Evolutionary conservation across 495 filamentous ascomycete genomes (phyloP).

Genomic region (Hyaloscypha hepaticicola): DNA sequence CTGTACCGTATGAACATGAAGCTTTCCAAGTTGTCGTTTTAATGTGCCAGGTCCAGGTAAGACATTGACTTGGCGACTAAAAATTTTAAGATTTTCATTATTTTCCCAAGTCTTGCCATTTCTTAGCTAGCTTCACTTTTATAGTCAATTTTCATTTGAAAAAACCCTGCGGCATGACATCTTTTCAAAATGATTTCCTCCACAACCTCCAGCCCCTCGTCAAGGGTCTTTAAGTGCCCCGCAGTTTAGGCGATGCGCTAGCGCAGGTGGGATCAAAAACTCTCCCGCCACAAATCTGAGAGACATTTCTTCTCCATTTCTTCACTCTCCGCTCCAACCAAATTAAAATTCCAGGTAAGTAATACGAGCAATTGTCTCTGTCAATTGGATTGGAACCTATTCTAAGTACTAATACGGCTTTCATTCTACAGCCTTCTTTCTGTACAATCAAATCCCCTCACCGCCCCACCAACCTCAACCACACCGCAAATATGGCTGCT

Average conservation of each 20-base stretch:
- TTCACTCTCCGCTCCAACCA: not conserved
- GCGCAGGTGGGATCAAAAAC: too few relatives aligned
- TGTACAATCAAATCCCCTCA: constrained; percentile 12
- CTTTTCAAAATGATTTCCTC: not conserved
- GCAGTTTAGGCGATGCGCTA: not conserved
- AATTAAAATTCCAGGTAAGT: constrained; percentile 3
- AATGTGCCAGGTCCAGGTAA: too few relatives aligned
- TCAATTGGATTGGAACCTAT: not conserved
- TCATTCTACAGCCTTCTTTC: not conserved
- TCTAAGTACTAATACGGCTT: not conserved
- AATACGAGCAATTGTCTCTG: not conserved
- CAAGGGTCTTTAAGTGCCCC: not conserved
- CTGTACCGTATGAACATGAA: too few relatives aligned
- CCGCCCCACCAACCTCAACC: constrained; percentile 17
- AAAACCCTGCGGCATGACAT: too few relatives aligned
- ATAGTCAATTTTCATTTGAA: too few relatives aligned
- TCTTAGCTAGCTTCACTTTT: too few relatives aligned
- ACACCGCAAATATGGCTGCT: constrained; percentile 28
- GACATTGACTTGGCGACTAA: too few relatives aligned
- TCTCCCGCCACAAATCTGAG: constrained; percentile 5
- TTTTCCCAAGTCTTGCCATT: too few relatives aligned
- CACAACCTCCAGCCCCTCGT: not conserved
- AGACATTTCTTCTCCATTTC: constrained; percentile 1
- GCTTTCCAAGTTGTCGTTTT: too few relatives aligned
- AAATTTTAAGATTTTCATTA: too few relatives aligned